Percentiles rank a stretch among this genome's conserved stretches.
Evolutionary conservation across 768 basidiomycete genomes (phyloP).

Genomic region (Lactifluus hygrophoroides): DNA sequence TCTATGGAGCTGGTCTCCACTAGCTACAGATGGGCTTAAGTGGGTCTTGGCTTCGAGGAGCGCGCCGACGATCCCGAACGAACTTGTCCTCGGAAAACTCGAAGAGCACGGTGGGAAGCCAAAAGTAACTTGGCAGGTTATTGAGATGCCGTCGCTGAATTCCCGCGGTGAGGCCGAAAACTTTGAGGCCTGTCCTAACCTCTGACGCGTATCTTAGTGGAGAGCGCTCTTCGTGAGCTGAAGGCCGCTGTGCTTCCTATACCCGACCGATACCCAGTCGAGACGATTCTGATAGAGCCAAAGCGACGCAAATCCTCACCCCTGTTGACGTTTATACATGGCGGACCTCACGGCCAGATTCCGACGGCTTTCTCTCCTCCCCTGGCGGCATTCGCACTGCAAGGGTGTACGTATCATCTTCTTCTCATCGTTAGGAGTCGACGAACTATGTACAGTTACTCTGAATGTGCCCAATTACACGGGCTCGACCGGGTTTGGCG

Average conservation of each 20-base stretch:
- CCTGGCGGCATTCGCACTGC: slow-evolving; percentile 16
- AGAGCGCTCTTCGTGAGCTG: slow-evolving; percentile 10
- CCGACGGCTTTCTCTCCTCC: slow-evolving; percentile 20
- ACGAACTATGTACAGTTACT: slow-evolving; percentile 17
- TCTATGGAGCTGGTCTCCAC: slow-evolving; percentile 19
- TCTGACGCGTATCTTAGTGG: slow-evolving; percentile 1
- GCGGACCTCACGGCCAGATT: slow-evolving; percentile 26
- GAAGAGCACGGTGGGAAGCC: slow-evolving; percentile 3
- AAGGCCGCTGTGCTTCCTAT: slow-evolving; percentile 9
- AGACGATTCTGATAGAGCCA: slow-evolving; percentile 18
- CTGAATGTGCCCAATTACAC: slow-evolving; percentile 29
- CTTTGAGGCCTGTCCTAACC: neutral
- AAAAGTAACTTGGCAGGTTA: slow-evolving; percentile 13
- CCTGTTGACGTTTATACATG: slow-evolving; percentile 25
- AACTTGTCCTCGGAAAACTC: slow-evolving; percentile 22
- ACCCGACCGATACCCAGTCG: slow-evolving; percentile 16
- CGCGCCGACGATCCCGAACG: slow-evolving; percentile 11
- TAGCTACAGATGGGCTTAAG: slow-evolving; percentile 16
- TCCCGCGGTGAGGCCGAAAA: slow-evolving; percentile 1
- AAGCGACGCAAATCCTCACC: slow-evolving; percentile 3
- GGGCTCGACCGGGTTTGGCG: slow-evolving; percentile 29
- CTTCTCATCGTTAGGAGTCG: neutral
- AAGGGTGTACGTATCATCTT: slow-evolving; percentile 22
- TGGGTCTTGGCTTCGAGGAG: slow-evolving; percentile 20
- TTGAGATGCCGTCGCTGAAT: slow-evolving; percentile 14